Evolutionary conservation across 1,284 basidiomycete genomes (phyloP).

Genomic region (Prillingera fragicola): DNA sequence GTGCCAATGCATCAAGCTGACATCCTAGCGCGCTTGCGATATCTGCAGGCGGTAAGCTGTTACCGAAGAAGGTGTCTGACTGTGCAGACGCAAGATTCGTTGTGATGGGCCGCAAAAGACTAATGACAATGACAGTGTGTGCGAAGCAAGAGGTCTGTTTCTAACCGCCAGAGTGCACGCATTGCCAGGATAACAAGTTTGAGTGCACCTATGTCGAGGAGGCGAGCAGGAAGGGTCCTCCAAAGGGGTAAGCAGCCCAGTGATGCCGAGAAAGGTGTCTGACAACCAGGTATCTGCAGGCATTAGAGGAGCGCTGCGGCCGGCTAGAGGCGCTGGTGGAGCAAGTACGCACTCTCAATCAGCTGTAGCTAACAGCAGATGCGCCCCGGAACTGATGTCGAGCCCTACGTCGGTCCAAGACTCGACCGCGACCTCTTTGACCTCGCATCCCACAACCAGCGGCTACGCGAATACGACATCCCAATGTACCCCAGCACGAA

Average conservation of each 20-base stretch:
- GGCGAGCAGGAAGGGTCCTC: slow-evolving; percentile 76
- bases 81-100: slow-evolving; percentile 40
- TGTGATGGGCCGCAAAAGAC: slow-evolving; percentile 44
- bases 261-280: no score
- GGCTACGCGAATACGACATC: slow-evolving; percentile 25
- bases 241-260: slow-evolving; percentile 59
- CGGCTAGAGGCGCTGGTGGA: slow-evolving; percentile 63
- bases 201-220: slow-evolving; percentile 67
- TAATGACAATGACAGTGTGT: slow-evolving; percentile 28
- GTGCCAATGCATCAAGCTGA: no score
- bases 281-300: slow-evolving; percentile 54
- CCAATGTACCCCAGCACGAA: slow-evolving; percentile 32
- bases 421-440: slow-evolving; percentile 68
- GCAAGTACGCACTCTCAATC: no score
- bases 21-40: no score
- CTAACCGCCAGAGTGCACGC: slow-evolving; percentile 56
- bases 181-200: slow-evolving; percentile 64
- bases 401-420: slow-evolving; percentile 60
- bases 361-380: no score
- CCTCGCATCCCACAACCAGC: slow-evolving; percentile 25
- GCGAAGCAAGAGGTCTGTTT: not conserved
- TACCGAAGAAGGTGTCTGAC: not conserved
- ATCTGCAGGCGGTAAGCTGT: no score
- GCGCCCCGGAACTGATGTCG: slow-evolving; percentile 62
- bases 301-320: slow-evolving; percentile 61